Percentiles rank a stretch among this genome's conserved stretches.
Evolutionary conservation across 805 yeast species (phyloP).

Genomic region (Kluyveromyces aestuarii): DNA sequence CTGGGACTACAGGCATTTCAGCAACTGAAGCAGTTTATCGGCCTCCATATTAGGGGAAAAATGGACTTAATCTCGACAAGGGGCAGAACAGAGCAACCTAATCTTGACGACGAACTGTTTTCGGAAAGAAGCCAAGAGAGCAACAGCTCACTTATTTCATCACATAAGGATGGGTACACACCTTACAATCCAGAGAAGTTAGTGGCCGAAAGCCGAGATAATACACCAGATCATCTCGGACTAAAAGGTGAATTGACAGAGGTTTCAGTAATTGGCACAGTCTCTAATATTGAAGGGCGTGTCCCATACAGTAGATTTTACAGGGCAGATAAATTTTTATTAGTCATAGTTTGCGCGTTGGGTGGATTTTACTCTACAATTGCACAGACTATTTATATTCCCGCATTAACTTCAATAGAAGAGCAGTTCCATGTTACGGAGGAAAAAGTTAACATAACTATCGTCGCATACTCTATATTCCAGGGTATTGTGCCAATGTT

Average conservation of each 20-base stretch:
- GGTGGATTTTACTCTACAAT: conserved; percentile 61
- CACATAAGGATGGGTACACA: too few species aligned
- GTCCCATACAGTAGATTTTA: conserved; percentile 39
- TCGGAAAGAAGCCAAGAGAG: too few species aligned
- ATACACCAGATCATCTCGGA: not conserved
- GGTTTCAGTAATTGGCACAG: not conserved
- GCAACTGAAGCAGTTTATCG: too few species aligned
- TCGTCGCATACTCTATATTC: conserved; percentile 64
- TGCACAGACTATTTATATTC: conserved; percentile 73
- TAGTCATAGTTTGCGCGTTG: conserved; percentile 34
- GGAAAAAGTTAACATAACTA: conserved; percentile 56
- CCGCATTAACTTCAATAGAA: conserved; percentile 56
- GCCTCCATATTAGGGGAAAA: too few species aligned
- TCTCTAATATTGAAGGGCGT: too few species aligned
- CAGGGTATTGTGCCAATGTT: conserved; percentile 74
- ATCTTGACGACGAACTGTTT: too few species aligned
- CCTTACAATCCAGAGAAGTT: too few species aligned
- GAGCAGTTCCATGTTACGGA: conserved; percentile 44
- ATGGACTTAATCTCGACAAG: too few species aligned
- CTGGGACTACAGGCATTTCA: too few species aligned
- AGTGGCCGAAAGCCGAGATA: too few species aligned
- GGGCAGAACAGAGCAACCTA: too few species aligned
- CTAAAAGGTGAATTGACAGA: not conserved
- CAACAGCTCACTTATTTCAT: too few species aligned
- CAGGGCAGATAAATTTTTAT: conserved; percentile 30